These are phyloP conservation scores for Mycena indigotica DNA, from an alignment of 768 basidiomycete species.

Conservation along the genomic window DNA sequence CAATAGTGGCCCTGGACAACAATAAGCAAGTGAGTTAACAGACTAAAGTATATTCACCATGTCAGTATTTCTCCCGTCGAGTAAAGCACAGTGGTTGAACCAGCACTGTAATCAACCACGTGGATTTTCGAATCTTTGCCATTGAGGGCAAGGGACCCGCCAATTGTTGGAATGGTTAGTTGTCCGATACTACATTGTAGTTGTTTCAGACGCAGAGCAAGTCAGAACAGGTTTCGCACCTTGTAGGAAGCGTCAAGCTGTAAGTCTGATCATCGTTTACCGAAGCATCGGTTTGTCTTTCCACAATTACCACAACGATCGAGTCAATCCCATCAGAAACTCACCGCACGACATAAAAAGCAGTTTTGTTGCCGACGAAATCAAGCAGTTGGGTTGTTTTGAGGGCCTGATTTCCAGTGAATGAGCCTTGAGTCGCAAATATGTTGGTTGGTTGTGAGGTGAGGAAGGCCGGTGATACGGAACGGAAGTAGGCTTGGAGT, in stretches of 20 bases:
- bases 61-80: conserved; percentile 54
- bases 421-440: conserved; percentile 42
- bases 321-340: not conserved
- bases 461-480: conserved; percentile 52
- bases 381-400: conserved; percentile 54
- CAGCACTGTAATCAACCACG: conserved; percentile 51
- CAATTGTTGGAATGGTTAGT: conserved; percentile 45
- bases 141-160: conserved; percentile 44
- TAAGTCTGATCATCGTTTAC: conserved; percentile 42
- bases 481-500: conserved; percentile 52
- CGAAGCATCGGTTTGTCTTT: conserved; percentile 44
- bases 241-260: conserved; percentile 46
- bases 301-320: too few relatives aligned
- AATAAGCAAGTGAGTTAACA: not conserved
- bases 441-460: conserved; percentile 50
- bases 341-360: conserved; percentile 50
- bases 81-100: conserved; percentile 45
- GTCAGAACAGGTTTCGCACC: not conserved
- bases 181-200: conserved; percentile 41
- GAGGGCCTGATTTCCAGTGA: conserved; percentile 50
- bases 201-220: too few relatives aligned
- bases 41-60: conserved; percentile 33
- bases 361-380: conserved; percentile 48
- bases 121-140: conserved; percentile 58
- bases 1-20: conserved; percentile 47